These are phyloP conservation scores for Solanum sejunctum DNA, from an alignment of 257 asterid species.

Conservation along the genomic window DNA sequence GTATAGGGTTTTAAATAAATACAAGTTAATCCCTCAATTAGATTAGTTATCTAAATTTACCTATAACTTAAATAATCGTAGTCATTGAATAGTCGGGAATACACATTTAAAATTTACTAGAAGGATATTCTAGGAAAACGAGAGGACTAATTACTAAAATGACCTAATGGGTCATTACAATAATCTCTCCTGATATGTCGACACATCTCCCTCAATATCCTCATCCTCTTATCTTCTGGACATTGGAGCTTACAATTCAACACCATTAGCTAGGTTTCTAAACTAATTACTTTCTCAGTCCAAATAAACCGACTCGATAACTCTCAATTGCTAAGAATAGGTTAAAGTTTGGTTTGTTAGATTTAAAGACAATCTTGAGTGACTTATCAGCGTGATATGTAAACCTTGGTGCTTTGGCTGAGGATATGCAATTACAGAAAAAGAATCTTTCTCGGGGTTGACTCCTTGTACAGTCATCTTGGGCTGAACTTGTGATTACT, in stretches of 20 bases:
- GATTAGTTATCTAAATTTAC: too few relatives aligned
- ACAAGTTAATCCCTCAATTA: too few relatives aligned
- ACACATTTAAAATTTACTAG: too few relatives aligned
- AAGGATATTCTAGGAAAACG: too few relatives aligned
- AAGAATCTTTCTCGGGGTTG: not conserved
- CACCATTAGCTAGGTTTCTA: not conserved
- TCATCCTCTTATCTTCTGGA: not conserved
- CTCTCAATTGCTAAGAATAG: not conserved
- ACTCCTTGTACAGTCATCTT: not conserved
- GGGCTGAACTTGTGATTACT: not conserved
- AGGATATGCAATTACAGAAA: not conserved
- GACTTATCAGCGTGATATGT: not conserved
- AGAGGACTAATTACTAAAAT: too few relatives aligned
- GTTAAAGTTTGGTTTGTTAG: not conserved
- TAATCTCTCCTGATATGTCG: not conserved
- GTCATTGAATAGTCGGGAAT: too few relatives aligned
- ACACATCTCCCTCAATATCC: not conserved
- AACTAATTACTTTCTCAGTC: not conserved
- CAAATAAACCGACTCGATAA: not conserved
- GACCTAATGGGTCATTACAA: too few relatives aligned
- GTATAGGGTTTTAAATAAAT: too few relatives aligned
- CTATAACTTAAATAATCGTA: too few relatives aligned
- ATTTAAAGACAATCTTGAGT: not conserved
- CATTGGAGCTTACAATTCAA: not conserved
- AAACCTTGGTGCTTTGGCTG: not conserved